Evolutionary conservation across 345 rosid genomes (phyloP), one percentile per base, ranked within the genome.

Genomic region (Raphanus sativus): DNA sequence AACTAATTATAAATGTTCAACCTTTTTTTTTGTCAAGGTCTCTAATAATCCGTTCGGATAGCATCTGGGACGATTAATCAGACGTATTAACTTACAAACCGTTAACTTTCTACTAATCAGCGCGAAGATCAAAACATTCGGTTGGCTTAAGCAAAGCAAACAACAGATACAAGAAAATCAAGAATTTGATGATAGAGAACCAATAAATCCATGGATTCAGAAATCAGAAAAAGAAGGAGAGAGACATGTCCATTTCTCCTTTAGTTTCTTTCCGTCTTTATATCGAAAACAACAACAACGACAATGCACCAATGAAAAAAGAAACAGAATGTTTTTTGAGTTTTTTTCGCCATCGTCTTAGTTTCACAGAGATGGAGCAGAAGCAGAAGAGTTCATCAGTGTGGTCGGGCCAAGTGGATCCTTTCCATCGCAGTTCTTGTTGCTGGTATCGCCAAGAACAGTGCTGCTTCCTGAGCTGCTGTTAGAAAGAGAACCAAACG

Each of bases 401-500:
- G 74, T 38, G 4, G 77, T 67, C 1, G 45, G 64, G 7, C 74
- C 69, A 73, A 74, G 40, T 4, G 24, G 78, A 54, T 79, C 82
- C 2, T 78, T 81, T 7, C 64, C 80, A 54, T 70, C 78, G 34
- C 73, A 30, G 88, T 71, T 83, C 67, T 85, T 85, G 70, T 42
- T 78, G 65, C 73, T 88, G 70, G 40, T 74, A 6, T 79, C 52
- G 0, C 70, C 78, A 83, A 77, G 11, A 12, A 81, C 38, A 0
- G 85, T 75, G 78, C 97, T 95, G 81, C 97, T 90, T 36, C 90
- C 98, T 0, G 91, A 89, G 67, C 98, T 92, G 79, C 93, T 89
- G 75, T 90, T 92, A 33, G 99, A 92, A 62, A 90, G 80, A 0
- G 96, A 87, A 25, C 82, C 89, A 36, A 90, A 88, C 2, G 89